Percentiles rank a stretch among this genome's conserved stretches.
phyloP scores from a whole-genome alignment of 306 rosid genomes.

The Fragaria ananassa region DNA sequence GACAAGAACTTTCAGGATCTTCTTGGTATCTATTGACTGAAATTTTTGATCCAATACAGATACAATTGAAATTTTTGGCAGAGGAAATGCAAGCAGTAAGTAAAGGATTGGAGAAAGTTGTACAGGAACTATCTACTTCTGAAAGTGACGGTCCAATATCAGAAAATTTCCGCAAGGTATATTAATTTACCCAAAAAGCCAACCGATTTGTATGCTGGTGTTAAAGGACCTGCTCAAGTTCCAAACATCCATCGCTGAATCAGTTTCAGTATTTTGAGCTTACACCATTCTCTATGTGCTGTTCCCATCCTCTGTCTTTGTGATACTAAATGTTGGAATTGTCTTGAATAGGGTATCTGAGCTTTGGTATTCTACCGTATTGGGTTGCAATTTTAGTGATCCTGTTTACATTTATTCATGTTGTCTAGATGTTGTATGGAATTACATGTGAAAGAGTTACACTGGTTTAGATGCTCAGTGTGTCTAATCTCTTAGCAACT shows the following conservation, averaged over 20 bases:
- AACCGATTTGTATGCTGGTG: neutral
- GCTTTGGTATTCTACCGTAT: neutral
- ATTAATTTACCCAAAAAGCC: neutral
- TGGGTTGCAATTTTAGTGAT: neutral
- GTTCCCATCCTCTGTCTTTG: neutral
- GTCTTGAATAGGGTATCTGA: neutral
- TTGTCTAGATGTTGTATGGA: neutral
- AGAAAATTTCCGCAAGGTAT: conserved; percentile 63
- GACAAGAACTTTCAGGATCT: neutral
- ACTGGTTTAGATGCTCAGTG: neutral
- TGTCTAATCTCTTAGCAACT: neutral
- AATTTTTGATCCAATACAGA: conserved; percentile 39
- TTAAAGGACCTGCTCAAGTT: neutral
- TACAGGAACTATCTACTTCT: conserved; percentile 71
- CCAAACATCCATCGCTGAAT: neutral
- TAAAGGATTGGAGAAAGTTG: conserved; percentile 88
- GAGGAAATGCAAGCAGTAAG: conserved; percentile 95
- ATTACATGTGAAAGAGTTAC: neutral
- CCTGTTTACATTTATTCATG: neutral
- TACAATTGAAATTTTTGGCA: conserved; percentile 78
- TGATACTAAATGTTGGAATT: neutral
- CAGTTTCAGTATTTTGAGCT: neutral
- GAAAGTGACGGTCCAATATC: conserved; percentile 85
- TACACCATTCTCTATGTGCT: neutral
- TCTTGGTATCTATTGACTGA: conserved; percentile 21